A percentile compares a stretch with the other conserved stretches of the same genome.
Conservation (phyloP, 108 stramenopile genomes). For the Cyclotella cryptica region DNA sequence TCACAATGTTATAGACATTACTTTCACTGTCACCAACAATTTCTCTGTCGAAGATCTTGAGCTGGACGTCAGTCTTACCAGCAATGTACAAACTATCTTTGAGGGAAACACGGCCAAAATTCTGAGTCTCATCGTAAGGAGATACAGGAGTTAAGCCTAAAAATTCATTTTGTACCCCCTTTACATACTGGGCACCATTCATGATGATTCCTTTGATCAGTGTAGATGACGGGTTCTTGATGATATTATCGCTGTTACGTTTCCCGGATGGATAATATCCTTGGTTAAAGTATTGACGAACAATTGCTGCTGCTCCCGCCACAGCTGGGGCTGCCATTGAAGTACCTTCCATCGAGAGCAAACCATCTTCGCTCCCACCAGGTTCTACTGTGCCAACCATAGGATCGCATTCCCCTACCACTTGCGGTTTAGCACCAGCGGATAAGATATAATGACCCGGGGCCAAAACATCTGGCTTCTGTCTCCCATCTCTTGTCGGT, state of each 20-base stretch:
- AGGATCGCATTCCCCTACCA: conserved; percentile 34
- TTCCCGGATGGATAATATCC: conserved; percentile 59
- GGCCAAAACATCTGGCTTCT: conserved; percentile 47
- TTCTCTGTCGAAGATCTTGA: conserved; percentile 3
- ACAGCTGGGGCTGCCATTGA: conserved; percentile 71
- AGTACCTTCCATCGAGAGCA: conserved; percentile 41
- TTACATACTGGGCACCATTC: conserved; percentile 48
- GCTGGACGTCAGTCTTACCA: conserved; percentile 17
- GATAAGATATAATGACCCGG: conserved; percentile 49
- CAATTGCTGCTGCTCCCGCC: conserved; percentile 65
- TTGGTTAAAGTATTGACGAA: conserved; percentile 68
- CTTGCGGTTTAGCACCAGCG: conserved; percentile 46
- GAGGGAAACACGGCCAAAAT: conserved; percentile 2
- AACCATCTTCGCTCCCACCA: conserved; percentile 5
- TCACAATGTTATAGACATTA: neutral
- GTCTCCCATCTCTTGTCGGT: conserved; percentile 41
- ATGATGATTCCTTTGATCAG: conserved; percentile 70
- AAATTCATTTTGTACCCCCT: neutral
- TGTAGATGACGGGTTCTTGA: conserved; percentile 56
- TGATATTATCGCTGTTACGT: conserved; percentile 24
- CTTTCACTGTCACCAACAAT: neutral
- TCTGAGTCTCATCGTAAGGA: conserved; percentile 7
- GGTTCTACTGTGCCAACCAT: neutral
- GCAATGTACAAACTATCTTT: conserved; percentile 20
- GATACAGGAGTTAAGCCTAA: neutral